A percentile compares a stretch with the other conserved stretches of the same genome.
Evolutionary conservation across 331 rosid species (phyloP).

Genomic region (Quercus tomentella): DNA sequence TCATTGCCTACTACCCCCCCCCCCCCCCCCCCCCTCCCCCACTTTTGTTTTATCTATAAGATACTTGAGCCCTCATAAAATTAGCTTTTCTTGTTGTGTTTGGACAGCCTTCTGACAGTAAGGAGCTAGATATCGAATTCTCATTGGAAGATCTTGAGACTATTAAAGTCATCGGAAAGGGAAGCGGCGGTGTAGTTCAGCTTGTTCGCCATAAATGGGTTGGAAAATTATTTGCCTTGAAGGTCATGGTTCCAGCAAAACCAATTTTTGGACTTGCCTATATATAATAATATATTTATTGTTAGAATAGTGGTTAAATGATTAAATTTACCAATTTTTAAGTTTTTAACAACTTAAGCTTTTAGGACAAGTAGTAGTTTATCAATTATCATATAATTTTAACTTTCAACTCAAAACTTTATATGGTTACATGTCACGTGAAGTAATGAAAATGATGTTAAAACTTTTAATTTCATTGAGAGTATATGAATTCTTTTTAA

Average conservation of each 20-base stretch:
- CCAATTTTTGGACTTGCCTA: slow-evolving; percentile 10
- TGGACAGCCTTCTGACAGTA: slow-evolving; percentile 63
- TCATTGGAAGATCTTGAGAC: slow-evolving; percentile 86
- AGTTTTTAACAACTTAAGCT: too few relatives aligned
- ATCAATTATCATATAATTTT: background rate
- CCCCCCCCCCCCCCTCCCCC: too few relatives aligned
- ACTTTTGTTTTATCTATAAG: background rate
- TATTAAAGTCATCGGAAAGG: slow-evolving; percentile 89
- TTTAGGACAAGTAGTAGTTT: too few relatives aligned
- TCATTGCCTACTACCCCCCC: background rate
- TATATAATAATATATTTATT: background rate
- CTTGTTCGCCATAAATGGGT: slow-evolving; percentile 98
- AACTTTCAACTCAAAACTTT: background rate
- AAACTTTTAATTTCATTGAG: background rate
- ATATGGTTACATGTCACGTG: slow-evolving; percentile 5
- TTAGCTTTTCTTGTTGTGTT: slow-evolving; percentile 12
- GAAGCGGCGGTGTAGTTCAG: slow-evolving; percentile 95
- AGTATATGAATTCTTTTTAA: background rate
- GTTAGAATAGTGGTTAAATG: too few relatives aligned
- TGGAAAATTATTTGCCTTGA: slow-evolving; percentile 83
- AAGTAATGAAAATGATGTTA: background rate
- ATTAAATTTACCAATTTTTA: too few relatives aligned
- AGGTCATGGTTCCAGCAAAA: slow-evolving; percentile 44
- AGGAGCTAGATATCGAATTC: slow-evolving; percentile 69
- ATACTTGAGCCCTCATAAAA: slow-evolving; percentile 13